A percentile compares a stretch with the other conserved stretches of the same genome.
Conservation (phyloP, 192 early-diverging fungal species). For the Cetraspora pellucida region DNA sequence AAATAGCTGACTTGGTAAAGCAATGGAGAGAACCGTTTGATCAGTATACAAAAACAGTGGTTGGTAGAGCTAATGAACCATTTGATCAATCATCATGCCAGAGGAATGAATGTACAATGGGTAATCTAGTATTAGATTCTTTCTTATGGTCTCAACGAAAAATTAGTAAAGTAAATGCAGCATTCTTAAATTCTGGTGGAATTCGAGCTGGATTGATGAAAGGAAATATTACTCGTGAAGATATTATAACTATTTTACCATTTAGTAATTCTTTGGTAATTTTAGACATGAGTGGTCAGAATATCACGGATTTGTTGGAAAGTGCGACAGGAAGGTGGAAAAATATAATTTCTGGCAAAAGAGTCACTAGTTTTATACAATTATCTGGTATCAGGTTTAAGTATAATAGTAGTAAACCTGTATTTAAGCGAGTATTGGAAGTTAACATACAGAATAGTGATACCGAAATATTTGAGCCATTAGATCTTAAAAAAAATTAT, state of each 20-base stretch:
- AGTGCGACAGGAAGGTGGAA: slow-evolving; percentile 41
- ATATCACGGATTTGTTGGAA: slow-evolving; percentile 56
- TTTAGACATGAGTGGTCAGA: slow-evolving; percentile 52
- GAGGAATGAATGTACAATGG: slow-evolving; percentile 60
- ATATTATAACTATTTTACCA: slow-evolving; percentile 61
- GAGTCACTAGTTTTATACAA: slow-evolving; percentile 60
- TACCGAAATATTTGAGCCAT: slow-evolving; percentile 41
- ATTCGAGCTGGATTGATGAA: slow-evolving; percentile 57
- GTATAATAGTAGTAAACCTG: slow-evolving; percentile 38
- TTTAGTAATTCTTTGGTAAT: slow-evolving; percentile 63
- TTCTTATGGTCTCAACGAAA: slow-evolving; percentile 49
- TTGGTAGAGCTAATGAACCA: slow-evolving; percentile 46
- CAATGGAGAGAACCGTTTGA: slow-evolving; percentile 53
- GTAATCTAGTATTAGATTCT: slow-evolving; percentile 68
- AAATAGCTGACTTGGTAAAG: slow-evolving; percentile 44
- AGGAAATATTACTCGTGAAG: slow-evolving; percentile 61
- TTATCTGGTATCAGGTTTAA: slow-evolving; percentile 58
- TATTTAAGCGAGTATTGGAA: slow-evolving; percentile 11
- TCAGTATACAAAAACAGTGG: slow-evolving; percentile 43
- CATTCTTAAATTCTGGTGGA: slow-evolving; percentile 65
- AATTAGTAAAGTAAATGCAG: slow-evolving; percentile 23
- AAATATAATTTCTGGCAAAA: slow-evolving; percentile 35
- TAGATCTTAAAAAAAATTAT: slow-evolving; percentile 52
- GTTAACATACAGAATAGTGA: slow-evolving; percentile 32
- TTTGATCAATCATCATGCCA: slow-evolving; percentile 51